Percentiles rank a stretch among this genome's conserved stretches.
These are phyloP conservation scores for Stenocarpella maydis DNA, from an alignment of 2,329 filamentous ascomycete species.

Conservation along the genomic window DNA sequence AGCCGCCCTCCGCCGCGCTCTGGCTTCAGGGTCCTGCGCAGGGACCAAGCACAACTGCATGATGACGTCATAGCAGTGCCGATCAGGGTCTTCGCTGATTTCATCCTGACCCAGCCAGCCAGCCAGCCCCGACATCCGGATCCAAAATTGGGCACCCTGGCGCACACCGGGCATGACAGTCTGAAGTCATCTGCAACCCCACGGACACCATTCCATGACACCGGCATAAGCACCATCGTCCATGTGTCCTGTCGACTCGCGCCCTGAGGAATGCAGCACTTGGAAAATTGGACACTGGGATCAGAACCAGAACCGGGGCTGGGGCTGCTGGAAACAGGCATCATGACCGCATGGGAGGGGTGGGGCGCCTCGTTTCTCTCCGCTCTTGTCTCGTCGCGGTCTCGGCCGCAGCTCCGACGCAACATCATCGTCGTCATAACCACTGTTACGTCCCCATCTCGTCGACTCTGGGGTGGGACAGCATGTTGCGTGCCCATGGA, in stretches of 20 bases:
- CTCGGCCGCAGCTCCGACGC: constrained; percentile 1
- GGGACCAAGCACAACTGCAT: not conserved
- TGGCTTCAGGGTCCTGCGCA: constrained; percentile 27
- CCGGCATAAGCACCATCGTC: not conserved
- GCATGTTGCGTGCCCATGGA: not conserved
- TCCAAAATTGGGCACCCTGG: constrained; percentile 11
- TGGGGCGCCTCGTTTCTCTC: too few species aligned
- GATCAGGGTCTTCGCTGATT: constrained; percentile 19
- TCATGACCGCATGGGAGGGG: constrained; percentile 13
- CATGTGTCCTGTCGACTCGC: not conserved
- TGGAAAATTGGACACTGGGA: not conserved
- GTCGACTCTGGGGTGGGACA: not conserved
- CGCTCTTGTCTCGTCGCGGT: constrained; percentile 10
- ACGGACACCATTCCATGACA: not conserved
- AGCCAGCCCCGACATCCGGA: constrained; percentile 20
- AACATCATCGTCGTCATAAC: constrained; percentile 9
- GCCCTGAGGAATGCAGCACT: not conserved
- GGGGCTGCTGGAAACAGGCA: not conserved
- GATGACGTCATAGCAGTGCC: constrained; percentile 27
- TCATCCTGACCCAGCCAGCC: constrained; percentile 25
- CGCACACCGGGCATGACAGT: constrained; percentile 9
- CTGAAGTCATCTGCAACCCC: constrained; percentile 33
- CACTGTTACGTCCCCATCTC: not conserved
- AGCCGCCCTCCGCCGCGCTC: not conserved
- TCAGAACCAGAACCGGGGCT: not conserved